Evolutionary conservation across 2,329 filamentous ascomycete genomes (phyloP), one percentile per base, ranked within the genome.

Genomic region (Exutisphaerella laricina): DNA sequence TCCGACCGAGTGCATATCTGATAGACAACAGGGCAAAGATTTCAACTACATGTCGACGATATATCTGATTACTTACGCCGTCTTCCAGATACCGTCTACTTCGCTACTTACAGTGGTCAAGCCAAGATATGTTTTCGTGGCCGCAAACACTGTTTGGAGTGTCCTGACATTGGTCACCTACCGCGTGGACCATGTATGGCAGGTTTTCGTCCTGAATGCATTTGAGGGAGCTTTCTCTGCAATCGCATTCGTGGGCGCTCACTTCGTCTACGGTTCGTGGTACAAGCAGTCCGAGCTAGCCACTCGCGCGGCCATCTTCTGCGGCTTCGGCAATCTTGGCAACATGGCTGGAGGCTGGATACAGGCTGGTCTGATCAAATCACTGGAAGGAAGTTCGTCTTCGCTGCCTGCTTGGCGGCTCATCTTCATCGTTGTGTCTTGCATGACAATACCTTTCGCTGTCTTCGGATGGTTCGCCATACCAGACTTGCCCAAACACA

Each of bases 331-430:
- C 0, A 66, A 70, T 35, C 34, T 71, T 4, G 68, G 68, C 0
- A 69, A 63, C 18, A 70, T 70, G 66, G 62, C 68, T 1, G 68
- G 68, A 3, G 66, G 67, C 1, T 70, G 67, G 67, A 70, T 71
- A 17, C 68, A 71, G 45, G 67, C 67, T 1, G 67, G 62, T 2
- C 46, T 70, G 17, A 48, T 70, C 31, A 45, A 60, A 9, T 61
- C 61, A 4, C 46, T 70, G 1, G 59, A 62, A 17, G 66, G 63
- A 2, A 61, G 60, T 23, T 31, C 42, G 8, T 51, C 54, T 9
- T 59, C 61, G 1, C 50, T 70, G 14, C 62, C 67, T 8, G 66
- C 68, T 0, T 70, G 67, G 68, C 56, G 66, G 43, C 62, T 67
- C 62, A 65, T 70, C 20, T 70, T 70, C 29, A 65, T 71, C 20